Conservation (phyloP, 345 rosid species). For the Populus euphratica region DNA sequence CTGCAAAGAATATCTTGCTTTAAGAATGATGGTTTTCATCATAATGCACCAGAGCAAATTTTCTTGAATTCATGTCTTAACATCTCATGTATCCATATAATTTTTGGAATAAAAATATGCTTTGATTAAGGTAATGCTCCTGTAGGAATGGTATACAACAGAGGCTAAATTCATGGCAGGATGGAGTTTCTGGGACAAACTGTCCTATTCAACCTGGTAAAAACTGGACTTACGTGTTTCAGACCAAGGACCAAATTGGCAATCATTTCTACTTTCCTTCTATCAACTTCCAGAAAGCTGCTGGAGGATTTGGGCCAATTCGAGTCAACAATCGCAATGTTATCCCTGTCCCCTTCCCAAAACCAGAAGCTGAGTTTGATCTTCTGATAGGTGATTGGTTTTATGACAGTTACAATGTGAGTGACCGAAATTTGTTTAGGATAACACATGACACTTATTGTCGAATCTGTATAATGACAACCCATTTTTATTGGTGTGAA, state of each 20-base stretch:
- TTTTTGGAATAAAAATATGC: background rate
- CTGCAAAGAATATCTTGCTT: too few species aligned
- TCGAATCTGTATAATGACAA: background rate
- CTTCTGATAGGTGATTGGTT: conserved; percentile 76
- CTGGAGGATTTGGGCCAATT: conserved; percentile 79
- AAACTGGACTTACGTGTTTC: conserved; percentile 85
- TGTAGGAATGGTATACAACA: conserved; percentile 74
- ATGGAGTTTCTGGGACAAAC: conserved; percentile 82
- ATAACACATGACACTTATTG: background rate
- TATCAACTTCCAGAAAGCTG: conserved; percentile 60
- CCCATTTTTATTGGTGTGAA: background rate
- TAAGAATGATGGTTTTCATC: too few species aligned
- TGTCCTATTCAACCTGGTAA: conserved; percentile 81
- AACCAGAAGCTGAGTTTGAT: conserved; percentile 73
- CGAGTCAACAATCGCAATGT: conserved; percentile 61
- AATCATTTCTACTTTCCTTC: conserved; percentile 81
- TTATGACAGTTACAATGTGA: conserved; percentile 29
- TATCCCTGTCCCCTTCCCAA: conserved; percentile 59
- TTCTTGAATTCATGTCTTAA: background rate
- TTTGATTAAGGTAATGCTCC: background rate
- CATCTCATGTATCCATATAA: background rate
- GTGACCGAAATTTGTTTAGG: background rate
- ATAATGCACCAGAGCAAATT: background rate
- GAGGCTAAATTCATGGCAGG: conserved; percentile 88
- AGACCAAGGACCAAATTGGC: conserved; percentile 86